A percentile compares a stretch with the other conserved stretches of the same genome.
These are phyloP conservation scores for Grifola frondosa DNA, from an alignment of 1,284 basidiomycete species.

Conservation along the genomic window DNA sequence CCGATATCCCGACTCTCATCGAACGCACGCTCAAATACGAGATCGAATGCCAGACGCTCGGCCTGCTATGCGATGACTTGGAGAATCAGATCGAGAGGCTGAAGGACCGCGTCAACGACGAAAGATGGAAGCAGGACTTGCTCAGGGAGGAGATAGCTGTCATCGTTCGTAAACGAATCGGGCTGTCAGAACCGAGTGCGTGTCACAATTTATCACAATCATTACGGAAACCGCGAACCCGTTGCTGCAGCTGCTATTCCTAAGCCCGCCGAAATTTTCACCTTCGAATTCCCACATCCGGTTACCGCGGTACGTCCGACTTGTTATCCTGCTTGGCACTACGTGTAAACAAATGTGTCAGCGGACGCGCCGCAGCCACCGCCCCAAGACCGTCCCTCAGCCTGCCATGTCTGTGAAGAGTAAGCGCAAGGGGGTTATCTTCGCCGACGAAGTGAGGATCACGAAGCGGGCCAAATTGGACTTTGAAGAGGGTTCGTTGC, in stretches of 20 bases:
- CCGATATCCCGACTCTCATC: conserved; percentile 17
- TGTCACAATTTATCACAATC: too few species aligned
- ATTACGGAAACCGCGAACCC: too few species aligned
- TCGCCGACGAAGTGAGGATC: conserved; percentile 13
- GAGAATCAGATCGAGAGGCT: conserved; percentile 10
- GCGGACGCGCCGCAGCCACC: too few species aligned
- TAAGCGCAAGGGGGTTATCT: conserved; percentile 23
- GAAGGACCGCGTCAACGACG: conserved; percentile 15
- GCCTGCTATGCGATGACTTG: conserved; percentile 17
- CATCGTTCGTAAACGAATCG: conserved; percentile 8
- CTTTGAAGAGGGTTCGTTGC: too few species aligned
- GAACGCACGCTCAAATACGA: conserved; percentile 20
- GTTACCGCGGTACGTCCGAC: too few species aligned
- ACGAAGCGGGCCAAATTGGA: conserved; percentile 11
- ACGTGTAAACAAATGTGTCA: too few species aligned
- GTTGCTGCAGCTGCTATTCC: too few species aligned
- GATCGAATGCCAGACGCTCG: conserved; percentile 16
- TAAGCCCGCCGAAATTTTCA: too few species aligned
- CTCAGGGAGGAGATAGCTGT: conserved; percentile 17
- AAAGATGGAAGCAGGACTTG: conserved; percentile 19
- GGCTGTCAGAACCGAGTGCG: conserved; percentile 8
- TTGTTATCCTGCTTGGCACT: too few species aligned
- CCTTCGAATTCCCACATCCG: too few species aligned
- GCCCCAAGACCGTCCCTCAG: too few species aligned
- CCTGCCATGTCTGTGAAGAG: conserved; percentile 19